A percentile compares a stretch with the other conserved stretches of the same genome.
phyloP scores from a whole-genome alignment of 352 stramenopile species.

The Globisporangium perplexum region DNA sequence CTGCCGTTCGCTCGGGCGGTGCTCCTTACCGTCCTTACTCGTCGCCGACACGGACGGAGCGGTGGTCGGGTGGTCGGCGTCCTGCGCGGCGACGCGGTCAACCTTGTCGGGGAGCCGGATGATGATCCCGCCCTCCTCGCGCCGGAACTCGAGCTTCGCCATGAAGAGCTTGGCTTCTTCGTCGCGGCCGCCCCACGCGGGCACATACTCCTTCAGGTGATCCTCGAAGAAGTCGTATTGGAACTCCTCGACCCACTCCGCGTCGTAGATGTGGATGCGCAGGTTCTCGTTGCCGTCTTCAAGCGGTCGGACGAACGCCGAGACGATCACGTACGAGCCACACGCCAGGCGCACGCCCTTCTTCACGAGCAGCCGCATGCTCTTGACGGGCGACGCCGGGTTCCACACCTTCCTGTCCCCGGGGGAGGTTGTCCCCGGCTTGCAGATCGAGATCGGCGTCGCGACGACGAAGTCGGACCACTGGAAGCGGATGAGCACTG shows the following conservation, averaged over 20 bases:
- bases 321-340: constrained; percentile 59
- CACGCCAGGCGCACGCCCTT: constrained; percentile 52
- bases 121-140: constrained; percentile 55
- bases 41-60: constrained; percentile 1
- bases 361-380: constrained; percentile 51
- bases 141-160: constrained; percentile 49
- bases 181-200: constrained; percentile 28
- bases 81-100: background rate
- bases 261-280: constrained; percentile 65
- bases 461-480: constrained; percentile 73
- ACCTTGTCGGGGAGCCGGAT: constrained; percentile 58
- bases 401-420: constrained; percentile 11
- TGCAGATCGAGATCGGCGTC: constrained; percentile 26
- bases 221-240: constrained; percentile 74
- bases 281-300: constrained; percentile 73
- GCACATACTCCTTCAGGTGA: constrained; percentile 45
- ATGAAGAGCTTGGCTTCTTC: constrained; percentile 39
- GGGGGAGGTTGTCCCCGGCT: background rate
- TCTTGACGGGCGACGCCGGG: constrained; percentile 38
- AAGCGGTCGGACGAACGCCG: constrained; percentile 56
- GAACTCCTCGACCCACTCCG: constrained; percentile 67
- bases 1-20: constrained; percentile 3
- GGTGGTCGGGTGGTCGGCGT: background rate
- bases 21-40: constrained; percentile 3
- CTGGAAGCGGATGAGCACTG: constrained; percentile 60